Base-by-base conservation (phyloP, 2,329 filamentous ascomycete species). In the Pseudogymnoascus sp. region DNA sequence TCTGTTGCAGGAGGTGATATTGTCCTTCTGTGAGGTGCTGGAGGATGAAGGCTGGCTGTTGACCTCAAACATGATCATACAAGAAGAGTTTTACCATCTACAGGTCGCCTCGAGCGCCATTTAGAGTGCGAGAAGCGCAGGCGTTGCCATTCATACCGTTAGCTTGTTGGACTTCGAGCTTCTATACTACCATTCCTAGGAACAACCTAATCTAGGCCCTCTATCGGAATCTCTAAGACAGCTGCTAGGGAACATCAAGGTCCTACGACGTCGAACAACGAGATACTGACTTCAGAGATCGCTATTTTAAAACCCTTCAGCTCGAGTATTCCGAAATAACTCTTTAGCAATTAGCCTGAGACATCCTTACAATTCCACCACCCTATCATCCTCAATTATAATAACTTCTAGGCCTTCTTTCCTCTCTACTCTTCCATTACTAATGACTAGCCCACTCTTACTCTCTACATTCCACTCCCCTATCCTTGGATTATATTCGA, bases 91-190 rank as follows among this genome's bases (percentile, higher is more conserved):
- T 42, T 63, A 63, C 42, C 42, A 46, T 59, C 11, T 63, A 23
- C 31, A 37, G 37, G 34, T 63, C 61, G 34, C 60, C 28, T 60
- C 61, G 23, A 38, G 38, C 28, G 61, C 61, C 14, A 34, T 60
- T 28, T 46, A 37, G 46, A 16, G 46, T 34, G 61, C 61, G 46
- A 59, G 61, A 59, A 63, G 12, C 37, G 59, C 18, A 25, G 61
- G 61, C 34, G 40, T 46, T 46, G 42, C 63, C 34, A 64, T 64
- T 62, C 63, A 42, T 64, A 60, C 63, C 53, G 60, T 63, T 49
- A 64, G 61, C 62, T 61, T 63, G 62, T 61, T 37, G 62, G 23
- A 42, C 18, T 49, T 65, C 62, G 42, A 63, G 21, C 56, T 63
- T 63, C 64, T 62, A 34, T 62, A 36, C 56, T 46, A 56, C 34